Base-by-base conservation (phyloP, 2,329 filamentous ascomycete species). In the Knufia fluminis region DNA sequence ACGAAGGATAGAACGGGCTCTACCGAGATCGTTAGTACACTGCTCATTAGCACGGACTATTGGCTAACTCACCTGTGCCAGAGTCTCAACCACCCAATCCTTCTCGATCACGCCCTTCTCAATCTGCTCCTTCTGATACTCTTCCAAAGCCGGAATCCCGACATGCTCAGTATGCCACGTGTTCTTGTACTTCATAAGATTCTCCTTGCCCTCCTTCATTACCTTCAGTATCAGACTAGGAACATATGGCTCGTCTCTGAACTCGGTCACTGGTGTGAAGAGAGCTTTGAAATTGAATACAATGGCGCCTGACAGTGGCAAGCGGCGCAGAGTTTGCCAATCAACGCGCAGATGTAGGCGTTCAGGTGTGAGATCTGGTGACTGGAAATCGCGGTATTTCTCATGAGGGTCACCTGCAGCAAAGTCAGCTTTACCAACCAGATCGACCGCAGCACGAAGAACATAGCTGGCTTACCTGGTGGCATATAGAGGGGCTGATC, bases 251-350 rank as follows among this genome's bases (percentile, higher is more conserved):
- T 94, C 88, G 50, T 84, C 73, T 2, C 77, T 70, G 50, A 94
- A 80, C 54, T 84, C 79, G 0, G 73, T 63, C 0, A 94, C 64
- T 0, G 85, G 84, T 0, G 86, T 92, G 66, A 94, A 94, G 0
- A 92, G 66, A 0, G 84, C 86, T 62, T 91, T 94, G 76, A 91
- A 94, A 64, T 92, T 94, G 71, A 94, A 94, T 0, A 88, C 77
- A 1, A 94, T 71, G 0, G 77, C 83, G 0, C 78, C 86, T 0
- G 83, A 88, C 0, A 94, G 70, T 0, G 88, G 87, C 0, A 94
- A 68, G 2, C 88, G 78, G 1, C 88, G 79, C 3, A 94, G 69
- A 0, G 88, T 94, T 66, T 94, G 89, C 86, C 87, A 94, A 64
- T 94, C 88, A 1, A 92, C 86, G 3, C 88, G 78, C 1, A 94